phyloP scores from a whole-genome alignment of 345 rosid species.

The Cardamine chenopodiifolia region DNA sequence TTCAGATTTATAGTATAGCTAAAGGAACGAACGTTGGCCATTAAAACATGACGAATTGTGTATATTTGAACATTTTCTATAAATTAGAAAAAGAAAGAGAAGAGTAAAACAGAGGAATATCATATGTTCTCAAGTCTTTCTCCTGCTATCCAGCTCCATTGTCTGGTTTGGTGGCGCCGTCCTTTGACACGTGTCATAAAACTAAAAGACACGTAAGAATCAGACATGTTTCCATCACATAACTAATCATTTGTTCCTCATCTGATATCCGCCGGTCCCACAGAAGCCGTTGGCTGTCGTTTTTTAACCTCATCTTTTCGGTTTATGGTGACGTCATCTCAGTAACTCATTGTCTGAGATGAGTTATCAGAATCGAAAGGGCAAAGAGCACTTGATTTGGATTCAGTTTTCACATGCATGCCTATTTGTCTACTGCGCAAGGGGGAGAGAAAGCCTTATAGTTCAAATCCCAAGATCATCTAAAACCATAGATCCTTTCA shows the following conservation, averaged over 20 bases:
- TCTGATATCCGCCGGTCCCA: slow-evolving; percentile 31
- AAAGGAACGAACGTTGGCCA: slow-evolving; percentile 38
- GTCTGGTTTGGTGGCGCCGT: slow-evolving; percentile 84
- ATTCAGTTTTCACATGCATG: slow-evolving; percentile 43
- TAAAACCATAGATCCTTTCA: slow-evolving; percentile 30
- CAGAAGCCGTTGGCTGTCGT: slow-evolving; percentile 38
- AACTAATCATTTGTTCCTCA: slow-evolving; percentile 50
- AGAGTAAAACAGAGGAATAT: slow-evolving; percentile 26
- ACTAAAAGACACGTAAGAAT: slow-evolving; percentile 48
- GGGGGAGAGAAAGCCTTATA: slow-evolving; percentile 8
- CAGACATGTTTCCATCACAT: slow-evolving; percentile 46
- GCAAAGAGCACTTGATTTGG: slow-evolving; percentile 36
- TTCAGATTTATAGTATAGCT: slow-evolving; percentile 22
- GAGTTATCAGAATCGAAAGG: no score
- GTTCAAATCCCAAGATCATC: slow-evolving; percentile 36
- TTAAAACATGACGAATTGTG: slow-evolving; percentile 33
- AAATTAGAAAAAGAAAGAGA: background rate
- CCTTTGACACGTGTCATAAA: slow-evolving; percentile 52
- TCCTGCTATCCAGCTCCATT: slow-evolving; percentile 58
- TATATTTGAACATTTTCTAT: slow-evolving; percentile 10
- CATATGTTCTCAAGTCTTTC: slow-evolving; percentile 34
- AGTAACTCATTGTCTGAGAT: no score
- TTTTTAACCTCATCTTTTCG: slow-evolving; percentile 27
- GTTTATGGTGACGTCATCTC: slow-evolving; percentile 37
- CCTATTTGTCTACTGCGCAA: slow-evolving; percentile 42